Base-by-base conservation (phyloP, 169 alveolate genomes). In the Eimeria necatrix region DNA sequence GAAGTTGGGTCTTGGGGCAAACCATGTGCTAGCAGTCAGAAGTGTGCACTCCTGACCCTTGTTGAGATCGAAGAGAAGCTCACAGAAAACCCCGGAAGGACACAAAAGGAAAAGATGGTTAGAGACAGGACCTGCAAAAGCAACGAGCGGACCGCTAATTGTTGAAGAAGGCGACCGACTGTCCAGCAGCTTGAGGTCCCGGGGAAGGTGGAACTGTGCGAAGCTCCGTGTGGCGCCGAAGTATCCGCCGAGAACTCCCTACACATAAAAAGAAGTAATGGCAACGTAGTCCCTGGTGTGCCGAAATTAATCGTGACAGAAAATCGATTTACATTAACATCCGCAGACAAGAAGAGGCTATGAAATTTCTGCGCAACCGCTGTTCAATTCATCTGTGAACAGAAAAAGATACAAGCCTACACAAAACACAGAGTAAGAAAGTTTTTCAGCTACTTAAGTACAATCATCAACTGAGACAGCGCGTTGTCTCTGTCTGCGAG, bases 141-240 rank as follows among this genome's bases (percentile, higher is more conserved):
- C 84, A 49, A 89, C 85, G 20, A 93, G 78, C 9, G 95, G 95
- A 1, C 95, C 95, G 26, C 51, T 68, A 12, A 93, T 59, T 14
- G 53, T 10, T 10, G 95, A 76, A 10, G 52, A 18, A n/a, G 76
- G 92, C 10, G 86, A 22, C 48, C 93, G 74, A 51, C 85, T 78
- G 78, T 93, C 95, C 22, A 76, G 41, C n/a, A 90, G 24, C 76
- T 70, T 89, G 16, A 51, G 61, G 76, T 93, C 96, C 48, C 46
- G 51, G 20, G 96, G 96, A 32, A 93, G 46, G 64, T 93, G 96
- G 48, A 93, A 93, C 90, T 93, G 96, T 56, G 96, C 96, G 46
- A 93, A 93, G 56, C 96, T 93, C 41, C 96, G 86, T 46, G 51
- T 56, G n/a, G 93, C 90, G 52, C 90, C 88, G 78, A 93, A 93